Base-by-base conservation (phyloP, 495 filamentous ascomycete species). In the Lepidopterella palustris region DNA sequence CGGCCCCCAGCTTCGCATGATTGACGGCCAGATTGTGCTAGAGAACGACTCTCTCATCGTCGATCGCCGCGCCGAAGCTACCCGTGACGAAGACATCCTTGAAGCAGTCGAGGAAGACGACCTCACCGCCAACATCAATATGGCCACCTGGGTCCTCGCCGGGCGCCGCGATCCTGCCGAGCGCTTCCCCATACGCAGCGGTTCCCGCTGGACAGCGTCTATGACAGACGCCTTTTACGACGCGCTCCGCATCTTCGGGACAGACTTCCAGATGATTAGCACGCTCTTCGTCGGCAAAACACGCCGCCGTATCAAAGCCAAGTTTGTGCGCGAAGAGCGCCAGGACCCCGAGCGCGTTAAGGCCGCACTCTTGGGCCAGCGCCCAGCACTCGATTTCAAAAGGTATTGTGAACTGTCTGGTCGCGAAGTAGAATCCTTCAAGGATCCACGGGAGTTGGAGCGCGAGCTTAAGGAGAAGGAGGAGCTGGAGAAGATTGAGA, bases 311-410 rank as follows among this genome's bases (percentile, higher is more conserved):
- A 84, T 97, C 70, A 96, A 97, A 75, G 73, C 87, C 48, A 98
- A 97, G 71, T 98, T 95, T 76, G 88, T 87, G 63, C 87, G 86
- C 54, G 93, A 98, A 73, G 95, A 97, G 73, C 78, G 83, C n/a
- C 74, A 80, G n/a, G 78, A 89, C 62, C 84, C 87, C 2, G 70
- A 76, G 13, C 79, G 82, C 47, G 82, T 98, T 64, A 86, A 84
- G 42, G 78, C 78, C 4, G 84, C 87, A 0, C 76, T 97, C 5
- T 73, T 65, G 26, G 70, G 65, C 3, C 45, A 3, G 54, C 62
- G 1, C 62, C 68, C 0, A 68, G n/a, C n/a, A n/a, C n/a, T 72
- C 40, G 62, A 69, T 28, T 66, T 75, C 21, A 55, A 68, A 15
- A 45, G 57, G 23, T 74, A 75, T 55, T 57, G 63, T 1, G 53